These are phyloP conservation scores for Venturia carpophila DNA, from an alignment of 2,329 filamentous ascomycete genomes.

Conservation along the genomic window DNA sequence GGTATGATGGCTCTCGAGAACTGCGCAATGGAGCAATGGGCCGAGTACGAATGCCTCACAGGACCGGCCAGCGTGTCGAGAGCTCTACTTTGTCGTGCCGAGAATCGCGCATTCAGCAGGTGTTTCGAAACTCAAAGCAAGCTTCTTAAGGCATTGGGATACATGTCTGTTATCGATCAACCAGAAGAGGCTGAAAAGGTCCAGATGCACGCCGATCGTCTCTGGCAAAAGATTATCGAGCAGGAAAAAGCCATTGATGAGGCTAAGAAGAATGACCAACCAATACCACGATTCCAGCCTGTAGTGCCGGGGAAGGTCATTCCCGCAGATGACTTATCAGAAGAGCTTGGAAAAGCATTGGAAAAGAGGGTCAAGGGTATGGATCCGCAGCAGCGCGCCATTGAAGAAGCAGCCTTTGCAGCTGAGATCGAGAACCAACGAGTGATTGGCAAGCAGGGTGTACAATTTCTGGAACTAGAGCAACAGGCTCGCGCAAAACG, in stretches of 20 bases:
- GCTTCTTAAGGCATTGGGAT: conserved; percentile 84
- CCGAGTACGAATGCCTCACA: conserved; percentile 74
- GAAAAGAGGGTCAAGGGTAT: conserved; percentile 13
- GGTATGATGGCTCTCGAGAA: conserved; percentile 84
- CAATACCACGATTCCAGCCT: conserved; percentile 51
- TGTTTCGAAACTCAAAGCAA: conserved; percentile 89
- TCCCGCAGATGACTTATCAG: neutral
- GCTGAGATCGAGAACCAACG: conserved; percentile 16
- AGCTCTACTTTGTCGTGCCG: conserved; percentile 71
- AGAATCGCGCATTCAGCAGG: conserved; percentile 70
- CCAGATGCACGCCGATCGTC: conserved; percentile 87
- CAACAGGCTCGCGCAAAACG: conserved; percentile 2
- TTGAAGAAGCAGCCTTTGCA: conserved; percentile 17
- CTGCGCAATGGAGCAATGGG: conserved; percentile 78
- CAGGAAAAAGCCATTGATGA: conserved; percentile 70
- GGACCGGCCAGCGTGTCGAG: conserved; percentile 52
- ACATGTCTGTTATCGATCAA: conserved; percentile 60
- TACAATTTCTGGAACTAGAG: conserved; percentile 10
- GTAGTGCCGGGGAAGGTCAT: conserved; percentile 35
- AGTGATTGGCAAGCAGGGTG: neutral
- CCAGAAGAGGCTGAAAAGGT: conserved; percentile 65
- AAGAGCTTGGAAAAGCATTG: conserved; percentile 8
- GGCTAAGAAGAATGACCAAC: conserved; percentile 51
- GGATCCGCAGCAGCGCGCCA: conserved; percentile 5
- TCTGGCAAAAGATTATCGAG: conserved; percentile 79